Base-by-base conservation (phyloP, 805 yeast genomes). In the Yarrowia sp. region DNA sequence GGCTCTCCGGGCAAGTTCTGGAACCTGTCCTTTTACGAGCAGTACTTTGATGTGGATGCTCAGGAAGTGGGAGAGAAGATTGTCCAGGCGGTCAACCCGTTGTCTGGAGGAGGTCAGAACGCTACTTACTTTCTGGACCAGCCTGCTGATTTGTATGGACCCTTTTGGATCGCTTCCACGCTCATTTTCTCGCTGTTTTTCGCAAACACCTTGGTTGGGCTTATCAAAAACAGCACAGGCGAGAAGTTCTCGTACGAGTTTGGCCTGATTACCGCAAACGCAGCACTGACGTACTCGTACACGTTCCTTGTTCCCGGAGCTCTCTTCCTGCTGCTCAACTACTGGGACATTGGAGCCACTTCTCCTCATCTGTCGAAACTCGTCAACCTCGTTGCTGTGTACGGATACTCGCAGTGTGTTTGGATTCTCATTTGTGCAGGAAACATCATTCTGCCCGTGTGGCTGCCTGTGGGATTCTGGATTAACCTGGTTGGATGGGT, bases 151-250 rank as follows among this genome's bases (percentile, higher is more conserved):
- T 76, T 92, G 63, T 93, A 91, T 74, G 97, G 97, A 0, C 88
- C 96, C 8, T 78, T 91, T 17, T 92, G 98, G 98, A 86, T 92
- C 48, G 89, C 93, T 11, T 91, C 92, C 0, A 88, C 96, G 0
- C 83, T 90, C 58, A 84, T 90, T 0, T 84, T 89, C 68, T 78
- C 87, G 36, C 79, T 90, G 73, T 92, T 92, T 76, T 86, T 91
- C 66, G 82, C 92, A 50, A 83, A 88, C 39, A 87, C 96, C 0
- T 81, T 89, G 18, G 83, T 89, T 2, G 85, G 86, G 55, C 72
- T 88, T 22, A 70, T 91, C n/a, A 78, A 85, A n/a, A 80, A 83
- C 31, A 71, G 74, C 55, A 74, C 75, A 28, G 78, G 77, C 18
- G 77, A 80, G 8, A 75, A 77, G 33, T 88, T 87, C 71, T 81